phyloP scores from a whole-genome alignment of 495 filamentous ascomycete species.

The Penicillium paxilli region DNA sequence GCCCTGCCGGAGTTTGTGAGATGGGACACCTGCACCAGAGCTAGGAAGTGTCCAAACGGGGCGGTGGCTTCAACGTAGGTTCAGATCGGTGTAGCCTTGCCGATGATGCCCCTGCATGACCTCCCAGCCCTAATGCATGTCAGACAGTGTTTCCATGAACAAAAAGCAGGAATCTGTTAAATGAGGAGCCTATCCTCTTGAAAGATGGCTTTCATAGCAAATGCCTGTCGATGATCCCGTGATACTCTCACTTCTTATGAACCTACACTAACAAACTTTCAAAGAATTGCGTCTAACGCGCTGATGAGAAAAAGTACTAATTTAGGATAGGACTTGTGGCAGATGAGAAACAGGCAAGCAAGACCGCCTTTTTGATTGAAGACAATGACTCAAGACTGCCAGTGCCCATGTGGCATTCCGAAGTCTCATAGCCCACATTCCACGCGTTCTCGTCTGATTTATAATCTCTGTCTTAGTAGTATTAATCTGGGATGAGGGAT shows the following conservation, averaged over 20 bases:
- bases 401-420: not conserved
- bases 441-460: not conserved
- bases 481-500: not conserved
- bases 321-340: not conserved
- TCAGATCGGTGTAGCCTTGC: slow-evolving; percentile 16
- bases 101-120: slow-evolving; percentile 16
- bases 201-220: not conserved
- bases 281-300: not conserved
- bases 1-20: not conserved
- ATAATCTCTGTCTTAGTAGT: not conserved
- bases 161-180: not conserved
- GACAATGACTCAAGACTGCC: not conserved
- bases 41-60: not conserved
- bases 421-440: not conserved
- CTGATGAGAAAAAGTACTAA: not conserved
- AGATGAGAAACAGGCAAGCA: not conserved
- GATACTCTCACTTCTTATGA: not conserved
- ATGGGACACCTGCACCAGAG: not conserved
- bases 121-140: slow-evolving; percentile 9
- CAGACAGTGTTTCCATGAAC: not conserved
- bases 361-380: not conserved
- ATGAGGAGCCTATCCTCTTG: not conserved
- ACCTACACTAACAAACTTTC: not conserved
- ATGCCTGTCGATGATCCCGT: not conserved
- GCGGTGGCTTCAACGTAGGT: not conserved